Evolutionary conservation across 2,329 filamentous ascomycete genomes (phyloP).

Genomic region (Ophiobolus disseminans): DNA sequence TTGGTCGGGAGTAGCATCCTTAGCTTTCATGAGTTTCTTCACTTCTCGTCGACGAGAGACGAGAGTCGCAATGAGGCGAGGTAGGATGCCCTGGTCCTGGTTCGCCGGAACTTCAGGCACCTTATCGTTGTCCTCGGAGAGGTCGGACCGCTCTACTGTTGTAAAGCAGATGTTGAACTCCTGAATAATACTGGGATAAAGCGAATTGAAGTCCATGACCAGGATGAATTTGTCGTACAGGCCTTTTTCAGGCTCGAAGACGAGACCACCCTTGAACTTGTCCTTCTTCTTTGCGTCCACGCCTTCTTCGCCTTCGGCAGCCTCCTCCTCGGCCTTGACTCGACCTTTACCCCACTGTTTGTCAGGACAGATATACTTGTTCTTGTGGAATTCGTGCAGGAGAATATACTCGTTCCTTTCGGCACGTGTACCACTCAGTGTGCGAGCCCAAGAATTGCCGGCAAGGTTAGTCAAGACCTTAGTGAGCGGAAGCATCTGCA

Average conservation of each 20-base stretch:
- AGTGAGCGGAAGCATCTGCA: slow-evolving; percentile 91
- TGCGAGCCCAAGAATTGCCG: slow-evolving; percentile 97
- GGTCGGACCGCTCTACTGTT: slow-evolving; percentile 79
- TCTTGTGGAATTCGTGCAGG: slow-evolving; percentile 93
- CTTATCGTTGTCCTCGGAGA: slow-evolving; percentile 80
- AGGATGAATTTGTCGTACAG: slow-evolving; percentile 98
- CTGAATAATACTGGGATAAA: slow-evolving; percentile 98
- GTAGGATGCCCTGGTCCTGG: slow-evolving; percentile 83
- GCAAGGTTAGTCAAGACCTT: slow-evolving; percentile 96
- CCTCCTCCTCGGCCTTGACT: slow-evolving; percentile 74
- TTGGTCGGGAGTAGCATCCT: slow-evolving; percentile 82
- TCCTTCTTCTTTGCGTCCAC: slow-evolving; percentile 92
- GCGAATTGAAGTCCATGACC: slow-evolving; percentile 99
- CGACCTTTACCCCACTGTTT: slow-evolving; percentile 84
- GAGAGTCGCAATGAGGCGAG: slow-evolving; percentile 87
- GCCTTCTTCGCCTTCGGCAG: slow-evolving; percentile 71
- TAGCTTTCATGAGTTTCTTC: slow-evolving; percentile 96
- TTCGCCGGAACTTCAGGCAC: slow-evolving; percentile 85
- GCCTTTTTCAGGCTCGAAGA: slow-evolving; percentile 97
- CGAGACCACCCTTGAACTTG: slow-evolving; percentile 97
- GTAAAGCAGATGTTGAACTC: slow-evolving; percentile 99
- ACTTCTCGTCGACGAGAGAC: slow-evolving; percentile 89
- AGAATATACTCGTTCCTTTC: slow-evolving; percentile 99
- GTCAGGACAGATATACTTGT: slow-evolving; percentile 98
- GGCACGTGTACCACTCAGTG: slow-evolving; percentile 90